Evolutionary conservation across 2,329 filamentous ascomycete species (phyloP).

Genomic region (Alternaria arborescens): DNA sequence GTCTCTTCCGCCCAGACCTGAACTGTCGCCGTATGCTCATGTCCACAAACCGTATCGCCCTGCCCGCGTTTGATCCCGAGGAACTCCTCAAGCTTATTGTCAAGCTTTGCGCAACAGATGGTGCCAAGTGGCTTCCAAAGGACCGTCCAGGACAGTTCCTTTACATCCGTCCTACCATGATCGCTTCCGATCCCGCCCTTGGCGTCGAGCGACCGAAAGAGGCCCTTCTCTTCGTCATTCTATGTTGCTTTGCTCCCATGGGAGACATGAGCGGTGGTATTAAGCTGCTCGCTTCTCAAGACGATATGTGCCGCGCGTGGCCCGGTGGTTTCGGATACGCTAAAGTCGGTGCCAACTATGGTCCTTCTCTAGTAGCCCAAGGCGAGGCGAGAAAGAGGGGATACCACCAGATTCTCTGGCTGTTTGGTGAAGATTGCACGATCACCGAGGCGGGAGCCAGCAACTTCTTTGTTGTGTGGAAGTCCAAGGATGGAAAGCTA

Average conservation of each 20-base stretch:
- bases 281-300: constrained; percentile 78
- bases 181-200: constrained; percentile 80
- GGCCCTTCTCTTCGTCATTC: constrained; percentile 88
- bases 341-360: constrained; percentile 94
- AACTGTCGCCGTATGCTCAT: constrained; percentile 72
- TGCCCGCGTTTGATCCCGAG: constrained; percentile 75
- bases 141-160: constrained; percentile 74
- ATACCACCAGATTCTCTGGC: constrained; percentile 92
- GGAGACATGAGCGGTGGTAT: constrained; percentile 54
- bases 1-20: constrained; percentile 78
- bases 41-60: constrained; percentile 69
- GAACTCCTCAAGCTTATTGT: constrained; percentile 79
- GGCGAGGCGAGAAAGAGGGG: constrained; percentile 75
- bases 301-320: constrained; percentile 90
- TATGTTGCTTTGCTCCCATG: constrained; percentile 59
- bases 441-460: constrained; percentile 92
- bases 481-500: constrained; percentile 67
- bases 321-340: constrained; percentile 91
- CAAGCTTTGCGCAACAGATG: constrained; percentile 76
- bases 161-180: constrained; percentile 87
- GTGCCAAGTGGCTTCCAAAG: constrained; percentile 79
- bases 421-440: constrained; percentile 78
- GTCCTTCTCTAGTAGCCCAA: constrained; percentile 81
- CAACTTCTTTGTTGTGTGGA: constrained; percentile 91
- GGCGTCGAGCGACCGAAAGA: constrained; percentile 82